These are phyloP conservation scores for Blumeriella jaapii DNA, from an alignment of 2,329 filamentous ascomycete species.

Conservation along the genomic window DNA sequence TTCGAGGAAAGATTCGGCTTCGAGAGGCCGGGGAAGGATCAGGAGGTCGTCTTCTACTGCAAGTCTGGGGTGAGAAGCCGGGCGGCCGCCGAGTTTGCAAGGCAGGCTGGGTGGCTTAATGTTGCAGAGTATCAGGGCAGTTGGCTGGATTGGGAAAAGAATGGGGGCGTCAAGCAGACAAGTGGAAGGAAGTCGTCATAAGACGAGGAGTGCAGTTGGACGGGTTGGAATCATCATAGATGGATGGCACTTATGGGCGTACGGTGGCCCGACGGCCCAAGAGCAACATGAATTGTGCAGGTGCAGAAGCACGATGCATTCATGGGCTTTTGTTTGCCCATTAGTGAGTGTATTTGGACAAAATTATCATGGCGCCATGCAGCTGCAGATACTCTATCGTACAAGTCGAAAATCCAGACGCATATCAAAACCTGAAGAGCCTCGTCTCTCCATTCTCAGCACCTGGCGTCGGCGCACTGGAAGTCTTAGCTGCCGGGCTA, in stretches of 20 bases:
- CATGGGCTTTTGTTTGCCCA: no score
- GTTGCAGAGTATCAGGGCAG: constrained; percentile 65
- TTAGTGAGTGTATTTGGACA: no score
- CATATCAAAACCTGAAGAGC: constrained; percentile 14
- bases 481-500: constrained; percentile 38
- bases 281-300: no score
- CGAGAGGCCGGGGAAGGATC: constrained; percentile 47
- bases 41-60: constrained; percentile 76
- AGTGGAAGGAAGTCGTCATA: constrained; percentile 5
- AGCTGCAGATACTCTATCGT: no score
- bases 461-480: constrained; percentile 6
- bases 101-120: constrained; percentile 60
- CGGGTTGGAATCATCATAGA: not conserved
- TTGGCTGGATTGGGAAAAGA: constrained; percentile 72
- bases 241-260: no score
- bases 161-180: constrained; percentile 44
- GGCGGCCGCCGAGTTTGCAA: constrained; percentile 66
- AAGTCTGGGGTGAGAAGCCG: constrained; percentile 77
- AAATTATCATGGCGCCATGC: no score
- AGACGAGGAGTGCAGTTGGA: not conserved
- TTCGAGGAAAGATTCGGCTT: constrained; percentile 79
- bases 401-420: no score
- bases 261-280: no score
- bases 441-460: constrained; percentile 7
- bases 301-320: no score